Conservation (phyloP, 805 yeast species). For the Metschnikowia koreensis region DNA sequence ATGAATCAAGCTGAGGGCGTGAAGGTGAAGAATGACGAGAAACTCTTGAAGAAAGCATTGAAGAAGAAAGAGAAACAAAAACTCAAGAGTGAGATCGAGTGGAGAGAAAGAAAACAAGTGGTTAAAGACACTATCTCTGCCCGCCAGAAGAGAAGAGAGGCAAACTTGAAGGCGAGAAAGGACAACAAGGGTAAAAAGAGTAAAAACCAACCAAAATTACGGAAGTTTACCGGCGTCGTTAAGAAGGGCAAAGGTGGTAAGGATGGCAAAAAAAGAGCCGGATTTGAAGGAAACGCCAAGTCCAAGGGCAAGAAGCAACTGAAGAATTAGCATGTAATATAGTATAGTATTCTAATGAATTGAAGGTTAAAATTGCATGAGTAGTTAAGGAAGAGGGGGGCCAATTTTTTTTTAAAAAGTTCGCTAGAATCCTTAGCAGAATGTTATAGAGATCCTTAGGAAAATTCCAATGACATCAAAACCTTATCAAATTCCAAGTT, state of each 20-base stretch:
- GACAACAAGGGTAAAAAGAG: slow-evolving; percentile 82
- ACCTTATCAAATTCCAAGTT: not conserved
- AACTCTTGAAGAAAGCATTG: slow-evolving; percentile 77
- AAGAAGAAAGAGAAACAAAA: slow-evolving; percentile 81
- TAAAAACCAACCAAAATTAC: slow-evolving; percentile 68
- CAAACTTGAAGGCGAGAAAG: slow-evolving; percentile 78
- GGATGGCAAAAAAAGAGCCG: slow-evolving; percentile 61
- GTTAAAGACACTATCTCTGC: slow-evolving; percentile 74
- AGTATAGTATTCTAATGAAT: slow-evolving; percentile 7
- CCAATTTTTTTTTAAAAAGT: not conserved
- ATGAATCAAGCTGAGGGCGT: slow-evolving; percentile 85
- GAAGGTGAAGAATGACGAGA: slow-evolving; percentile 87
- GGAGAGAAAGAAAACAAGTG: slow-evolving; percentile 84
- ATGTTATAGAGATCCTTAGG: too few relatives aligned
- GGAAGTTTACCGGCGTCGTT: slow-evolving; percentile 58
- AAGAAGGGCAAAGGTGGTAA: slow-evolving; percentile 39
- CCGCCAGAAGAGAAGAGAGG: slow-evolving; percentile 85
- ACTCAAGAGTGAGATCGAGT: slow-evolving; percentile 82
- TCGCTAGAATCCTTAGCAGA: not conserved
- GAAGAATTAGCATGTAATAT: slow-evolving; percentile 21
- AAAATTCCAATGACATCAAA: not conserved
- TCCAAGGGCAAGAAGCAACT: slow-evolving; percentile 29
- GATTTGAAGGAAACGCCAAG: slow-evolving; percentile 77
- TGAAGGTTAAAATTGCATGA: slow-evolving; percentile 1
- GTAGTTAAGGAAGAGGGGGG: not conserved